Percentiles rank a stretch among this genome's conserved stretches.
Evolutionary conservation across 2,329 filamentous ascomycete species (phyloP).

Genomic region (Colletotrichum salicis): DNA sequence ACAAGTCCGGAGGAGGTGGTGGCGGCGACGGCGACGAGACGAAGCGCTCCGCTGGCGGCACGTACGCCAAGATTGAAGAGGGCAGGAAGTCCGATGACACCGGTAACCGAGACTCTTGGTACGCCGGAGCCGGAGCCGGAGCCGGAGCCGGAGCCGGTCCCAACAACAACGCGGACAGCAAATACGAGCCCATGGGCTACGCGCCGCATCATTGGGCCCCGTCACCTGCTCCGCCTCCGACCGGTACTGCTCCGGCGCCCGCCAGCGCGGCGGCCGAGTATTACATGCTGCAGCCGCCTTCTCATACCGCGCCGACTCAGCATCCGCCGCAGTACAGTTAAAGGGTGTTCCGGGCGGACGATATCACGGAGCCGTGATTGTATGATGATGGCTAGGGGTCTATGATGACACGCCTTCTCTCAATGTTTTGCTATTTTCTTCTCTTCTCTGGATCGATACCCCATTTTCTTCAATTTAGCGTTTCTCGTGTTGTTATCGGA

Average conservation of each 20-base stretch:
- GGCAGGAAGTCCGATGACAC: constrained; percentile 16
- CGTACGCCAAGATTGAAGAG: constrained; percentile 36
- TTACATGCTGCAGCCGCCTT: constrained; percentile 28
- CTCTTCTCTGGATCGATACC: not conserved
- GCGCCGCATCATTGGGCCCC: not conserved
- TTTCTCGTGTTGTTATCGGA: not conserved
- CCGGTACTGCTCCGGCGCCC: not conserved
- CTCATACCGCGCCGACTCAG: constrained; percentile 20
- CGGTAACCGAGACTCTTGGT: constrained; percentile 18
- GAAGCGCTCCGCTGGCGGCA: not conserved
- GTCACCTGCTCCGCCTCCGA: not conserved
- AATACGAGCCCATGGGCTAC: constrained; percentile 29
- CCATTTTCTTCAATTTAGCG: not conserved
- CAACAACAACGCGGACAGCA: not conserved
- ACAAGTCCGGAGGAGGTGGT: constrained; percentile 1
- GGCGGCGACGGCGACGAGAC: not conserved
- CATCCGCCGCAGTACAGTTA: constrained; percentile 24
- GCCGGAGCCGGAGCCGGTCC: not conserved
- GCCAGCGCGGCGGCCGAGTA: constrained; percentile 27
- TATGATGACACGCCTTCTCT: not conserved
- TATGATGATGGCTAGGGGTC: no score
- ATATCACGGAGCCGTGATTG: no score
- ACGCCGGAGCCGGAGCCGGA: constrained; percentile 21
- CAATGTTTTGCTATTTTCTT: not conserved
- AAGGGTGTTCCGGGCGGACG: not conserved